Percentiles rank a stretch among this genome's conserved stretches.
Evolutionary conservation across 2,329 filamentous ascomycete species (phyloP).

Genomic region (Magnaporthiopsis incrustans): DNA sequence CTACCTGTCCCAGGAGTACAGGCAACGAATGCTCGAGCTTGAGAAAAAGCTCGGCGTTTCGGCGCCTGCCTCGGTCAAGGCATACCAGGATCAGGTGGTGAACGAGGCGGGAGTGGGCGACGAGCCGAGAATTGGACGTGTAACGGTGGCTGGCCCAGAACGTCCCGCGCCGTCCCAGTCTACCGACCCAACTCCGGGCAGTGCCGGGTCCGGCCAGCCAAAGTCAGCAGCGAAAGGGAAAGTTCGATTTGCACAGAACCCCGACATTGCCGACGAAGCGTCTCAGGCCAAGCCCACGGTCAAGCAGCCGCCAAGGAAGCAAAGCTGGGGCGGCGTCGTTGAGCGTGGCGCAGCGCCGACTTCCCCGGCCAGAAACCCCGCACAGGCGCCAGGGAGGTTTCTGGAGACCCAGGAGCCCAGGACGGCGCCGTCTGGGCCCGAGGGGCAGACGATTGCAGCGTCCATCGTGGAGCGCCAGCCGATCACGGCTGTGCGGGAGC

Average conservation of each 20-base stretch:
- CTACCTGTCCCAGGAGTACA: slow-evolving; percentile 66
- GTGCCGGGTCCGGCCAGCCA: slow-evolving; percentile 3
- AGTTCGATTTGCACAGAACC: slow-evolving; percentile 68
- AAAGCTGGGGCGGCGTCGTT: slow-evolving; percentile 40
- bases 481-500: slow-evolving; percentile 25
- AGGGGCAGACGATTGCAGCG: slow-evolving; percentile 50
- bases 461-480: slow-evolving; percentile 48
- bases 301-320: slow-evolving; percentile 17
- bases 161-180: no score
- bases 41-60: slow-evolving; percentile 65
- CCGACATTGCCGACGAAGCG: slow-evolving; percentile 56
- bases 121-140: slow-evolving; percentile 39
- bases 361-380: slow-evolving; percentile 21
- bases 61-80: slow-evolving; percentile 20
- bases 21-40: slow-evolving; percentile 75
- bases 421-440: slow-evolving; percentile 32
- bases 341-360: slow-evolving; percentile 35
- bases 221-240: slow-evolving; percentile 48
- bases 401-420: slow-evolving; percentile 23
- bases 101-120: background rate
- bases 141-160: slow-evolving; percentile 30
- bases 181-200: no score
- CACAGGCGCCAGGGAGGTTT: slow-evolving; percentile 34
- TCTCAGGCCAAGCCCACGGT: background rate
- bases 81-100: background rate